Evolutionary conservation across 371 early-diverging fungal genomes (phyloP).

Genomic region (Nematocida homosporus): DNA sequence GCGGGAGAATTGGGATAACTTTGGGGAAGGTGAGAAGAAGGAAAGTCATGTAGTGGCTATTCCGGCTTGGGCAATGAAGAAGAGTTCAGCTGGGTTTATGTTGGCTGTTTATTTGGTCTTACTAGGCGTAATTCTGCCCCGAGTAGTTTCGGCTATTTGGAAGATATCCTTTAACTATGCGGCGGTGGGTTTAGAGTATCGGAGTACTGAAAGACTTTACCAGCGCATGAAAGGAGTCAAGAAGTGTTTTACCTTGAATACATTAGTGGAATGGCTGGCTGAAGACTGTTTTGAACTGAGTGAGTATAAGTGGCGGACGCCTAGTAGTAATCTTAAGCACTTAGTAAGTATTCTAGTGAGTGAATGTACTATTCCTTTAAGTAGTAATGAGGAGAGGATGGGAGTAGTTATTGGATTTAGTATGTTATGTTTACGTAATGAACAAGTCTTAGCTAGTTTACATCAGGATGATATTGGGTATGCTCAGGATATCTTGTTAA

Average conservation of each 20-base stretch:
- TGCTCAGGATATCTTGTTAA: conserved; percentile 22
- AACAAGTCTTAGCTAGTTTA: not conserved
- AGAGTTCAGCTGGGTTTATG: conserved; percentile 32
- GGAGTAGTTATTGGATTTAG: not conserved
- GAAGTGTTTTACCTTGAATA: not conserved
- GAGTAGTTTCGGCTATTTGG: conserved; percentile 58
- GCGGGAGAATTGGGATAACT: conserved; percentile 57
- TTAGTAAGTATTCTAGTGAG: conserved; percentile 8
- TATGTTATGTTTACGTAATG: not conserved
- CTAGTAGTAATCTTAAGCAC: not conserved
- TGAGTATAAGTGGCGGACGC: conserved; percentile 9
- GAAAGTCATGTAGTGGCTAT: conserved; percentile 64
- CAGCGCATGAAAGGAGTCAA: conserved; percentile 19
- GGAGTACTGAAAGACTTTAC: conserved; percentile 40
- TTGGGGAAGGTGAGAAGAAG: conserved; percentile 47
- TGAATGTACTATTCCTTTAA: not conserved
- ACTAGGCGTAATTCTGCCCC: conserved; percentile 61
- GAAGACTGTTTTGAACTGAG: conserved; percentile 2
- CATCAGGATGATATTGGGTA: not conserved
- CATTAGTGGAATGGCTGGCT: conserved; percentile 1
- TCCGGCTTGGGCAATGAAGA: conserved; percentile 60
- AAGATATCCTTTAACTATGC: conserved; percentile 46
- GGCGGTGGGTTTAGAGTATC: conserved; percentile 29
- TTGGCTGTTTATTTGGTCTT: conserved; percentile 59
- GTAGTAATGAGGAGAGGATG: too few species aligned